These are phyloP conservation scores for Echium plantagineum DNA, from an alignment of 257 asterid genomes.

Conservation along the genomic window DNA sequence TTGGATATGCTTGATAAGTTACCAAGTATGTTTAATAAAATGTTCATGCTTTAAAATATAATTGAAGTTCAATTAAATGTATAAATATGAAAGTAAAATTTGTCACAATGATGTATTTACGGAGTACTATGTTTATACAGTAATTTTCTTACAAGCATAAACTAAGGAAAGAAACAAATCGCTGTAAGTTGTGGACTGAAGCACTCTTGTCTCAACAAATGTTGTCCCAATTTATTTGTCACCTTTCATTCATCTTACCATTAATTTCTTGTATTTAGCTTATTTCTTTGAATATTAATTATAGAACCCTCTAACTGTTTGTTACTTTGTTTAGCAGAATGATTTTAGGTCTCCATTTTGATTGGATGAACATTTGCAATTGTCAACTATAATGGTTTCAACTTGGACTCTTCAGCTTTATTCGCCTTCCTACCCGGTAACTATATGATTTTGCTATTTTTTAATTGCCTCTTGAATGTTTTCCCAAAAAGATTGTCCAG, in stretches of 20 bases:
- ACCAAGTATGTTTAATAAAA: no score
- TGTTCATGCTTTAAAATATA: no score
- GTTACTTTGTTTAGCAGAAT: background rate
- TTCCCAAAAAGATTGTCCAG: no score
- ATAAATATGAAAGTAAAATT: no score
- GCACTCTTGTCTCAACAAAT: background rate
- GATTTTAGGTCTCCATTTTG: background rate
- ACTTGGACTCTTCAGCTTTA: conserved; percentile 27
- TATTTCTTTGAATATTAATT: no score
- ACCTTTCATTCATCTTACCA: no score
- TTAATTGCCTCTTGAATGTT: background rate
- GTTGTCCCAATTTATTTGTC: background rate
- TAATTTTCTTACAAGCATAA: no score
- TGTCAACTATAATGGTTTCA: conserved; percentile 31
- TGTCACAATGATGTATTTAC: no score
- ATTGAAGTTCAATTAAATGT: no score
- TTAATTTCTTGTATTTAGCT: no score
- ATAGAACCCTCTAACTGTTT: background rate
- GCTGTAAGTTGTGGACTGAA: background rate
- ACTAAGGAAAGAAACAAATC: background rate
- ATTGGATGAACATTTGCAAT: background rate
- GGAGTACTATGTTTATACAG: no score
- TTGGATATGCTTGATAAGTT: no score
- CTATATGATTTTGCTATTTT: conserved; percentile 1
- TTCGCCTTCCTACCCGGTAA: conserved; percentile 30